These are phyloP conservation scores for Claviceps capensis DNA, from an alignment of 2,329 filamentous ascomycete genomes.

Conservation along the genomic window DNA sequence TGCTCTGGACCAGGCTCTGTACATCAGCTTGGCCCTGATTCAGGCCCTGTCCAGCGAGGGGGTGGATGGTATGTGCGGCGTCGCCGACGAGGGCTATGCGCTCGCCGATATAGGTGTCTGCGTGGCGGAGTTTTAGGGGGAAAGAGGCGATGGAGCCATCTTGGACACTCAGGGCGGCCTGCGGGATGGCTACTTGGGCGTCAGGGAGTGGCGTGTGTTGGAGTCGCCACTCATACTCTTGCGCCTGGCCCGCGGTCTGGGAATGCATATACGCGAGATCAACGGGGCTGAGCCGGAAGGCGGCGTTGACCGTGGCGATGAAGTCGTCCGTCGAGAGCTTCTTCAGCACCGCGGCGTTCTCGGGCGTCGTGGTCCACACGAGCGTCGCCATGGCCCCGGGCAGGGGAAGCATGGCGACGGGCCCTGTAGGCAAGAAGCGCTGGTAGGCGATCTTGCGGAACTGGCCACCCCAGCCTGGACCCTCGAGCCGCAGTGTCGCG, in stretches of 20 bases:
- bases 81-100: constrained; percentile 88
- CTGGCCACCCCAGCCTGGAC: constrained; percentile 39
- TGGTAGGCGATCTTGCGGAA: constrained; percentile 73
- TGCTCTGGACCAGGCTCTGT: constrained; percentile 58
- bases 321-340: constrained; percentile 60
- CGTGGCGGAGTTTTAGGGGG: constrained; percentile 80
- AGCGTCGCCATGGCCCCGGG: constrained; percentile 72
- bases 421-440: constrained; percentile 83
- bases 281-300: constrained; percentile 66
- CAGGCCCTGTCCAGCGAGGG: constrained; percentile 83
- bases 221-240: constrained; percentile 76
- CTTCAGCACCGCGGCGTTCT: constrained; percentile 68
- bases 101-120: constrained; percentile 83
- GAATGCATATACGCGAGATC: constrained; percentile 78
- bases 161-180: constrained; percentile 57
- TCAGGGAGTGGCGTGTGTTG: constrained; percentile 48
- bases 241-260: constrained; percentile 40
- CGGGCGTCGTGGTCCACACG: constrained; percentile 87
- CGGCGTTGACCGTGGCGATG: constrained; percentile 79
- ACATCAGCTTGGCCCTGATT: constrained; percentile 90
- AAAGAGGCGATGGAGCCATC: constrained; percentile 74
- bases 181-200: constrained; percentile 43
- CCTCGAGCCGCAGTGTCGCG: constrained; percentile 66
- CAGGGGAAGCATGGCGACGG: constrained; percentile 80
- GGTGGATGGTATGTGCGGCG: constrained; percentile 89